phyloP scores from a whole-genome alignment of 805 yeast species.

The Jamesozyma jinghongensis region DNA sequence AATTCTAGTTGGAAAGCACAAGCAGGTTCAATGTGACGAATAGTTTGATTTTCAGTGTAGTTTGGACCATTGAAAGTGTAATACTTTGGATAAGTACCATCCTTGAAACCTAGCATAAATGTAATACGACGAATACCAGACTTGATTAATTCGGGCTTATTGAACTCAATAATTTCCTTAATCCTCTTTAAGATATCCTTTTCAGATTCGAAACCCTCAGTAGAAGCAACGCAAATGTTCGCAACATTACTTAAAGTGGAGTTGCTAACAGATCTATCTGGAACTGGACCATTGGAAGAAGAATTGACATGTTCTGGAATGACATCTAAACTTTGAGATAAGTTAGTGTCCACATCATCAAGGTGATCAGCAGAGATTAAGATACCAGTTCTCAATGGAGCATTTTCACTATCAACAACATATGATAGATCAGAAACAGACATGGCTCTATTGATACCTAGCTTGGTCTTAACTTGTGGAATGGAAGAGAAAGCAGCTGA shows the following conservation, averaged over 20 bases:
- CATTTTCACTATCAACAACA: constrained; percentile 60
- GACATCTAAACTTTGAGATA: constrained; percentile 64
- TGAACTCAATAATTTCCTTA: constrained; percentile 54
- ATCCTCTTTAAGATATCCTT: constrained; percentile 57
- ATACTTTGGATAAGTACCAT: constrained; percentile 89
- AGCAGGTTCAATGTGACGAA: constrained; percentile 98
- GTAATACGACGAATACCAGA: constrained; percentile 87
- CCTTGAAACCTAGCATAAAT: constrained; percentile 73
- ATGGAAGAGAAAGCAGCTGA: constrained; percentile 69
- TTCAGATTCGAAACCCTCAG: constrained; percentile 69
- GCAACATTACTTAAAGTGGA: constrained; percentile 63
- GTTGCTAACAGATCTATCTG: constrained; percentile 35
- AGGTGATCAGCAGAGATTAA: constrained; percentile 71
- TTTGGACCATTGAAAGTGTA: constrained; percentile 89
- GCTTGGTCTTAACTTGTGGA: constrained; percentile 40
- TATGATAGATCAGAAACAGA: constrained; percentile 89
- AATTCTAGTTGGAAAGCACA: constrained; percentile 95
- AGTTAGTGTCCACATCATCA: constrained; percentile 82
- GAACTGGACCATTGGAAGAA: constrained; percentile 38
- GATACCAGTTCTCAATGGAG: constrained; percentile 74
- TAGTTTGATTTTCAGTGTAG: constrained; percentile 79
- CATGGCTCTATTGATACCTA: constrained; percentile 71
- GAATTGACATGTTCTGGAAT: constrained; percentile 41
- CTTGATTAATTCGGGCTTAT: constrained; percentile 57
- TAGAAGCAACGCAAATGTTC: constrained; percentile 64